These are phyloP conservation scores for Fusarium pseudoanthophilum DNA, from an alignment of 2,329 filamentous ascomycete genomes.

Conservation along the genomic window DNA sequence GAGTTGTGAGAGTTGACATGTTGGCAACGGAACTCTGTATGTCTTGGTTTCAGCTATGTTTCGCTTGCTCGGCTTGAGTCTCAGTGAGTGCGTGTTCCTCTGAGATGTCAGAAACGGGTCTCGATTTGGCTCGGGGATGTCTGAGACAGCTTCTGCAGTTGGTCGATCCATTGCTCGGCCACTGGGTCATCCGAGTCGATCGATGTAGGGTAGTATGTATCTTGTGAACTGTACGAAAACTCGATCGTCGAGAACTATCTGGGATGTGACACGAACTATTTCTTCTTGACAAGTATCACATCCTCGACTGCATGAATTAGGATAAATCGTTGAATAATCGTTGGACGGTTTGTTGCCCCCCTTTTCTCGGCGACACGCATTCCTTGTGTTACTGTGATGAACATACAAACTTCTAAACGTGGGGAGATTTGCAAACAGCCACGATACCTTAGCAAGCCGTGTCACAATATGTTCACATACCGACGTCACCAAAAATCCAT, in stretches of 20 bases:
- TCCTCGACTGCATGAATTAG: not conserved
- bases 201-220: constrained; percentile 31
- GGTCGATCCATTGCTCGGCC: constrained; percentile 10
- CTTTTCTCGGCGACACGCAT: constrained; percentile 34
- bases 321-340: not conserved
- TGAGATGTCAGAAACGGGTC: constrained; percentile 30
- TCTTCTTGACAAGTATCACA: not conserved
- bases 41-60: constrained; percentile 41
- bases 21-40: constrained; percentile 11
- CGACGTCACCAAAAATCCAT: constrained; percentile 7
- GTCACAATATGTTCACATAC: constrained; percentile 23
- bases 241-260: not conserved
- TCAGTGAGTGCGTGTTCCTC: constrained; percentile 6
- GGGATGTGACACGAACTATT: constrained; percentile 3
- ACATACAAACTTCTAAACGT: constrained; percentile 2
- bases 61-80: constrained; percentile 25
- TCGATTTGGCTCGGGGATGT: constrained; percentile 6
- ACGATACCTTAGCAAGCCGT: constrained; percentile 34
- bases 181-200: constrained; percentile 10
- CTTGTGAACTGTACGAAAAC: not conserved
- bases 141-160: constrained; percentile 20
- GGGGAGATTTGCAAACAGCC: constrained; percentile 30
- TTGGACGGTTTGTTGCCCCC: constrained; percentile 10
- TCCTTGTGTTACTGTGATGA: constrained; percentile 28
- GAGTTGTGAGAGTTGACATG: constrained; percentile 21